These are phyloP conservation scores for Obba rivulosa DNA, from an alignment of 768 basidiomycete species.

Conservation along the genomic window DNA sequence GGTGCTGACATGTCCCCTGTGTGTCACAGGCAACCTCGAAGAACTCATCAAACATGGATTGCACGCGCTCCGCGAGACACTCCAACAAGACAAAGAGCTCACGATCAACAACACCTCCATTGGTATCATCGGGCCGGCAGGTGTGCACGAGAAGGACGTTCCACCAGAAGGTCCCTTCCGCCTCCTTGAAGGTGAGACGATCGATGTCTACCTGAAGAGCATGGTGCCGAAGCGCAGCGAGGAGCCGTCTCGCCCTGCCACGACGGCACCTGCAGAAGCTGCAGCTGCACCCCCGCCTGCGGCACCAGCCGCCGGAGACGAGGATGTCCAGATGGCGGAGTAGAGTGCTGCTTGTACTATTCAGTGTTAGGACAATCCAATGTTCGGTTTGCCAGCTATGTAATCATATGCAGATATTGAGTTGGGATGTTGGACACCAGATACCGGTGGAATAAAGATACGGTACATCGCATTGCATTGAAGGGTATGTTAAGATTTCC, in stretches of 20 bases:
- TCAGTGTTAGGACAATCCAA: slow-evolving; percentile 4
- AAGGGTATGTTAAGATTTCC: slow-evolving; percentile 1
- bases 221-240: slow-evolving; percentile 70
- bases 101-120: slow-evolving; percentile 91
- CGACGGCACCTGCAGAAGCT: slow-evolving; percentile 40
- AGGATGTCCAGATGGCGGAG: slow-evolving; percentile 85
- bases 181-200: slow-evolving; percentile 78
- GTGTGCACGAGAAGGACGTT: slow-evolving; percentile 48
- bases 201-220: slow-evolving; percentile 68
- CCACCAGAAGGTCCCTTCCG: slow-evolving; percentile 65
- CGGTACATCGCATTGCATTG: too few species aligned
- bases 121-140: slow-evolving; percentile 80
- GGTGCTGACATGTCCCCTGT: background rate
- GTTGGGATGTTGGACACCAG: background rate
- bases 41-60: slow-evolving; percentile 90
- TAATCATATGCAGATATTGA: slow-evolving; percentile 9
- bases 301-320: slow-evolving; percentile 42
- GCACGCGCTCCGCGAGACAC: slow-evolving; percentile 90
- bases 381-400: background rate
- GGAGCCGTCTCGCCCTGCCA: slow-evolving; percentile 32
- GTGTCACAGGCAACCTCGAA: slow-evolving; percentile 64
- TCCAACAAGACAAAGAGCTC: slow-evolving; percentile 98
- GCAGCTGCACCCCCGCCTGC: slow-evolving; percentile 50
- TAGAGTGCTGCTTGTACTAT: slow-evolving; percentile 25
- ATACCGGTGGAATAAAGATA: background rate